Evolutionary conservation across 495 filamentous ascomycete genomes (phyloP).

Genomic region (Cenococcum geophilum): DNA sequence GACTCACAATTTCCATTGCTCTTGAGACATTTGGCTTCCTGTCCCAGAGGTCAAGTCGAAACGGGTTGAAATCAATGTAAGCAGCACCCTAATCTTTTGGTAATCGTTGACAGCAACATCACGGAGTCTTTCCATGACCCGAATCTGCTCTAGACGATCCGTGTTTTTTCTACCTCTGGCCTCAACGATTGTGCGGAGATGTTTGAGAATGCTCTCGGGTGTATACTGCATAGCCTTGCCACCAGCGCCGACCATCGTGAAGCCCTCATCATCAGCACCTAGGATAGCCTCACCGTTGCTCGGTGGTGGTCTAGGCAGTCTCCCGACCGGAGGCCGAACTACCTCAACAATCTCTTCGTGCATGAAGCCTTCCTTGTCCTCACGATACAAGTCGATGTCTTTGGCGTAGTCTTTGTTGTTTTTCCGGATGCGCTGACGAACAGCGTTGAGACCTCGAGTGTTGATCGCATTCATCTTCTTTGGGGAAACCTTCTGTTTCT

Average conservation of each 20-base stretch:
- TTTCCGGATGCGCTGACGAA: conserved; percentile 96
- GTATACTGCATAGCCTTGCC: conserved; percentile 85
- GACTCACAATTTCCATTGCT: conserved; percentile 83
- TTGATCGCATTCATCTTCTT: conserved; percentile 99
- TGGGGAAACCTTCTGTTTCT: conserved; percentile 89
- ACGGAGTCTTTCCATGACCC: conserved; percentile 90
- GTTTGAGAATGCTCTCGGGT: conserved; percentile 96
- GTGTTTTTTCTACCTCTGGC: conserved; percentile 98
- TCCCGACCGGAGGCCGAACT: conserved; percentile 45
- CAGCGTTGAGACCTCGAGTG: conserved; percentile 85
- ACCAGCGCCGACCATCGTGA: conserved; percentile 75
- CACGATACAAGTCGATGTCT: conserved; percentile 82
- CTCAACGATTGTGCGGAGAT: conserved; percentile 86
- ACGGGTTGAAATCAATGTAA: conserved; percentile 86
- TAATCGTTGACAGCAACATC: conserved; percentile 86
- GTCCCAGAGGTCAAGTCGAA: conserved; percentile 85
- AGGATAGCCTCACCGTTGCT: conserved; percentile 41
- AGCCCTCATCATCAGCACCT: conserved; percentile 66
- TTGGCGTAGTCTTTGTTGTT: conserved; percentile 91
- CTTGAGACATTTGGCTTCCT: conserved; percentile 80
- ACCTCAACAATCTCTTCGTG: conserved; percentile 72
- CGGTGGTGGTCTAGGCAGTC: conserved; percentile 38
- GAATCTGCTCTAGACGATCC: conserved; percentile 88
- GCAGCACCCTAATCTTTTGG: conserved; percentile 86
- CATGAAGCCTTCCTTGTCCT: conserved; percentile 81